Percentiles rank a stretch among this genome's conserved stretches.
These are phyloP conservation scores for Lenzites betulinus DNA, from an alignment of 768 basidiomycete species.

Conservation along the genomic window DNA sequence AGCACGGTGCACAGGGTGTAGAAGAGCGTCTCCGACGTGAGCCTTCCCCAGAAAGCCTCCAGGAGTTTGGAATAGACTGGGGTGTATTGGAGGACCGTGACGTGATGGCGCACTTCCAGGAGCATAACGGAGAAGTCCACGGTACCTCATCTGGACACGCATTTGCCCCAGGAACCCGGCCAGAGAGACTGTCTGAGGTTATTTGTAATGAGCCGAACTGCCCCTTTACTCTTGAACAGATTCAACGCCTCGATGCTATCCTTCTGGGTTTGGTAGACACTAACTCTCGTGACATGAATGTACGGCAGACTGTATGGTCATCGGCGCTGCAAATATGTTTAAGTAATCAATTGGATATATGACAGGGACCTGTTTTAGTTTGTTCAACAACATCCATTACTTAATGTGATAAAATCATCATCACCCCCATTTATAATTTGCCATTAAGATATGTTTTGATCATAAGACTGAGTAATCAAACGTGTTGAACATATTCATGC, in stretches of 20 bases:
- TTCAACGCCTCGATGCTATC: not conserved
- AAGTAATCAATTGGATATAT: not conserved
- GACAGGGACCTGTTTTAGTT: too few species aligned
- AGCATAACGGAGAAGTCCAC: conserved; percentile 13
- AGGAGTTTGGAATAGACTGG: conserved; percentile 28
- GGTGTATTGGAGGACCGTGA: conserved; percentile 12
- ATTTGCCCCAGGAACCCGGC: not conserved
- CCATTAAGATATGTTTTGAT: too few species aligned
- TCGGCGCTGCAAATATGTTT: not conserved
- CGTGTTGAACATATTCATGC: too few species aligned
- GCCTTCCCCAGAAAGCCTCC: not conserved
- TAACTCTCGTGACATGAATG: not conserved
- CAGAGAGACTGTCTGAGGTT: conserved; percentile 16
- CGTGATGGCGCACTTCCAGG: conserved; percentile 19
- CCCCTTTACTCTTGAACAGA: conserved; percentile 15
- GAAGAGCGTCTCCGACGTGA: not conserved
- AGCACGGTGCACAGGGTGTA: conserved; percentile 34
- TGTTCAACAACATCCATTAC: too few species aligned
- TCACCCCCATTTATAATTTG: too few species aligned
- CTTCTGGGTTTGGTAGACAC: not conserved
- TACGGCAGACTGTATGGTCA: not conserved
- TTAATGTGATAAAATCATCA: too few species aligned
- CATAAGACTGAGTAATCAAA: too few species aligned
- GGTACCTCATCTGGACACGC: conserved; percentile 1
- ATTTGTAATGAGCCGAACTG: conserved; percentile 20